Evolutionary conservation across 1,139 yeast genomes (phyloP), one percentile per base, ranked within the genome.

Genomic region (Chernovozyma aurita): DNA sequence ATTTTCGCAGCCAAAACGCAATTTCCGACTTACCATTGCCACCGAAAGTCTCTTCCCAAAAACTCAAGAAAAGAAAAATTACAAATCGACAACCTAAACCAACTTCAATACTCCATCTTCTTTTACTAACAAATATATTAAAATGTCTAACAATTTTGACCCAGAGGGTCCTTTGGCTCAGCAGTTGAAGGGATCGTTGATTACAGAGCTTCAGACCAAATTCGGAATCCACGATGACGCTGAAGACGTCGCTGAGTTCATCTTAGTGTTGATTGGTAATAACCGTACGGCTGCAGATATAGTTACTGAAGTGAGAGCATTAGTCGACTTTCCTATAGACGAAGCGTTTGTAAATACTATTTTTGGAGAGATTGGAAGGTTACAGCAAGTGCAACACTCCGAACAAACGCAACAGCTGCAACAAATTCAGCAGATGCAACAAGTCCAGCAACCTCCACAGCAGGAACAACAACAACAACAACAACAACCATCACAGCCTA

Each of bases 211-310:
- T 38, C 55, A 53, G 34, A 61, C 54, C 38, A 57, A 65, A 38
- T 69, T 47, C 47, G 52, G 49, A 41, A 54, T 60, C 17, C 56
- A 55, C 6, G 95, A 84, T 42, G 95, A 86, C 53, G 79, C 86
- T 24, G 77, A 69, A 32, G 87, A 83, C 53, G 83, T 85, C 29
- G 86, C 95, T 13, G 95, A 87, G 53, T 87, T 78, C 53, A 78
- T 87, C 42, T 73, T 81, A 17, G 73, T 85, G 39, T 68, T 86
- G 63, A 79, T 86, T 40, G 79, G 83, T 20, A 85, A 85, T 49
- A 78, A 81, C 47, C 81, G 85, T 52, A 62, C 79, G 4, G 73
- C 80, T 9, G 70, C 66, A 8, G 86, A 83, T 43, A 82, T 86
- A 31, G 70, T 77, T 5, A 57, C 61, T 8, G 95, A 87, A 53